Evolutionary conservation across 202 grass and related monocot species (phyloP).

Genomic region (Dendrocalamus latiflorus): DNA sequence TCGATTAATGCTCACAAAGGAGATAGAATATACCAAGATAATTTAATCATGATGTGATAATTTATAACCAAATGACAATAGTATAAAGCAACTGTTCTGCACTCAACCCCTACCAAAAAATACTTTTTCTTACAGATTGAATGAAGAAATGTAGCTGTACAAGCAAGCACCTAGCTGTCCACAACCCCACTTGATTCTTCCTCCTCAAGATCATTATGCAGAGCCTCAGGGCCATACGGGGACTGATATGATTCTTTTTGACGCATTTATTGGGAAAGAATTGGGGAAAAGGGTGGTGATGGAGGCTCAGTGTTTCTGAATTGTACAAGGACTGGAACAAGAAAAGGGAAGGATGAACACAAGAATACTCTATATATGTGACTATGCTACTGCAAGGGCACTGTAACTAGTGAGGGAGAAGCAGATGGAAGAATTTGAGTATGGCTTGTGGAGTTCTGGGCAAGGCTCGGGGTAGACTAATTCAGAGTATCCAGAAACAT

Average conservation of each 20-base stretch:
- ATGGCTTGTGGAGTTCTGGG: conserved; percentile 43
- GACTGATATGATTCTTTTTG: conserved; percentile 26
- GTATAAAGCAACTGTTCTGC: conserved; percentile 43
- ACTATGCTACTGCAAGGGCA: conserved; percentile 47
- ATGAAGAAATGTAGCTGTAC: conserved; percentile 99
- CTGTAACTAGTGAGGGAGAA: conserved; percentile 53
- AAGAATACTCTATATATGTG: conserved; percentile 34
- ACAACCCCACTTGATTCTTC: conserved; percentile 33
- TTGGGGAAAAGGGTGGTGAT: conserved; percentile 19
- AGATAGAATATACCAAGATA: conserved; percentile 42
- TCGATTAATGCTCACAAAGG: conserved; percentile 9
- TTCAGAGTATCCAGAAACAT: conserved; percentile 75
- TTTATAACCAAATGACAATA: conserved; percentile 43
- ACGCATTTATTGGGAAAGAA: conserved; percentile 73
- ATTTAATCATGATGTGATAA: conserved; percentile 44
- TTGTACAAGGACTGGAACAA: conserved; percentile 35
- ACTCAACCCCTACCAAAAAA: conserved; percentile 42
- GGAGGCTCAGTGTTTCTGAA: conserved; percentile 33
- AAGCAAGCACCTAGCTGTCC: conserved; percentile 64
- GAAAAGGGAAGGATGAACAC: conserved; percentile 32
- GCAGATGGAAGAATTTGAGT: conserved; percentile 54
- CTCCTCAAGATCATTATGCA: conserved; percentile 36
- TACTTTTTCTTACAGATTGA: conserved; percentile 91
- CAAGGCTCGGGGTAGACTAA: conserved; percentile 68
- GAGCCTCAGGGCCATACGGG: conserved; percentile 16